Base-by-base conservation (phyloP, 805 yeast species). In the Kodamaea kakaduensis region DNA sequence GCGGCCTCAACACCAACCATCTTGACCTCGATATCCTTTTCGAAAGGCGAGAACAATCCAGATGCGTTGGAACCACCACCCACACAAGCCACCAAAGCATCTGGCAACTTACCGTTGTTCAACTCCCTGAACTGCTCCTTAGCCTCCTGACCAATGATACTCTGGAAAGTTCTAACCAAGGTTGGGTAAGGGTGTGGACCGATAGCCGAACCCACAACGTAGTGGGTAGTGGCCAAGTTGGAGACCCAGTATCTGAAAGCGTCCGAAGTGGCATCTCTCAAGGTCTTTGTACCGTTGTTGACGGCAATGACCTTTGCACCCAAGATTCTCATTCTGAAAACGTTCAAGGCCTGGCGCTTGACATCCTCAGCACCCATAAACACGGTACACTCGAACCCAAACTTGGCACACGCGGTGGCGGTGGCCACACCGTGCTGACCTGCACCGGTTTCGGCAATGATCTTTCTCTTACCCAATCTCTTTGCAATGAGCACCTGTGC, bases 141-240 rank as follows among this genome's bases (percentile, higher is more conserved):
- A 30, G 96, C 85, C 69, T 93, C 99, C 34, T 78, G 72, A 50
- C 99, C 99, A 62, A 93, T 93, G 21, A 93, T 94, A 57, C 89
- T 78, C 73, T 93, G 99, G 87, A 93, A 89, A 12, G 98, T 90
- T 68, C 97, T 83, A 21, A 93, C 99, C 59, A 93, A 74, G 13
- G 95, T 88, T 44, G 99, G 99, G 70, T 88, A 93, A 32, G 99
- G 99, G 61, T 93, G 97, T 25, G 99, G 99, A 24, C 99, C 99
- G 56, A 93, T 90, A 29, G 97, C 98, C 2, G 97, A 87, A 34
- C 99, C 99, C 34, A 93, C 95, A 45, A 90, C 83, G 59, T 90
- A 93, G 63, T 93, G 97, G 6, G 98, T 93, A 24, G 84, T 68
- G 46, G 78, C 70, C 45, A 93, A 70, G 50, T 89, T 75, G 3